Evolutionary conservation across 768 basidiomycete species (phyloP), one percentile per base, ranked within the genome.

Genomic region (Exsudoporus frostii): DNA sequence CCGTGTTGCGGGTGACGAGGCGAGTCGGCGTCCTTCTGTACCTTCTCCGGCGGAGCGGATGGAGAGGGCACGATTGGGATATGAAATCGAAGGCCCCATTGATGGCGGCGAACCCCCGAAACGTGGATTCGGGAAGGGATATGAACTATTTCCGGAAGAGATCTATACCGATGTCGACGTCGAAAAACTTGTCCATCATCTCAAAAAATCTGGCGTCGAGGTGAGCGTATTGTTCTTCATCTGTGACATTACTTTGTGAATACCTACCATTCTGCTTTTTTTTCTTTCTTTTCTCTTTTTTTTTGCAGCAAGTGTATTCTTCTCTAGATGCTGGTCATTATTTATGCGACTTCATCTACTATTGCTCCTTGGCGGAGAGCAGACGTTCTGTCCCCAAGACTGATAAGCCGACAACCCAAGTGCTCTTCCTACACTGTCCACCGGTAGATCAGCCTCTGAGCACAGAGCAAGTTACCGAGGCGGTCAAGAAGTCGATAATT

Each of bases 271-370:
- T 49, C 34, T 37, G 7, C 24, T 20, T 6, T n/a, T 17, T 29
- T 45, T 50, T 40, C 32, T 29, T 50, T 50, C 38, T 41, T 27
- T 2, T 20, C 9, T 14, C 20, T 5, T 3, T 37, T 30, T 6
- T 0, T 54, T 47, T 45, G 45, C 60, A 88, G 84, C 77, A 84
- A 71, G 82, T 88, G 20, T 83, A 84, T 64, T 78, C 84, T 19
- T 88, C 87, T 3, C 79, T 84, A 76, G 88, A 90, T 63, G 84
- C 86, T 15, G 88, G 87, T 0, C 85, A 86, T 65, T 90, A 83
- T 66, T 70, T 89, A 11, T 87, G 84, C 64, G 88, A 90, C 70
- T 90, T 85, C 66, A 79, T 85, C 54, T 88, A 85, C 65, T 90
- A 86, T 61, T 85, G 85, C 63, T 88, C 86, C 10, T 76, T 89